Evolutionary conservation across 805 yeast genomes (phyloP).

Genomic region (Monosporozyma unispora): DNA sequence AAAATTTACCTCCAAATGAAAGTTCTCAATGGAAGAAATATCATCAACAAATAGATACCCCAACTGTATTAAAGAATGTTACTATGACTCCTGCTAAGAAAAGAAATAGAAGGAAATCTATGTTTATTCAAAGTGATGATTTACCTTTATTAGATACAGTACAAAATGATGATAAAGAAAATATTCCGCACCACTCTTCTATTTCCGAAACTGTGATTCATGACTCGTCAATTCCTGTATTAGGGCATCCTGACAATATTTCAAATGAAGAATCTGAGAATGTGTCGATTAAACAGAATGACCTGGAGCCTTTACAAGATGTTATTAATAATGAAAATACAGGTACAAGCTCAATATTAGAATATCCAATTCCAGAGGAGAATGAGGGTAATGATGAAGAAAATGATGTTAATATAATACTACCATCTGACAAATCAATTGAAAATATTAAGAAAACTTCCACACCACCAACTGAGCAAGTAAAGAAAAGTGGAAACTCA

Average conservation of each 20-base stretch:
- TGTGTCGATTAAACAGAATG: not conserved
- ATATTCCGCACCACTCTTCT: not conserved
- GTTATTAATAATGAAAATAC: not conserved
- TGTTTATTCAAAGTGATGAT: constrained; percentile 29
- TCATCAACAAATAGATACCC: not conserved
- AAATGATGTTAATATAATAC: constrained; percentile 21
- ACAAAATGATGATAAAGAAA: constrained; percentile 6
- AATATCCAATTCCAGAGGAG: constrained; percentile 29
- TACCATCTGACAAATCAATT: not conserved
- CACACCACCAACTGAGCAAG: not conserved
- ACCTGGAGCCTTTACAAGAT: not conserved
- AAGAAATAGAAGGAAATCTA: constrained; percentile 33
- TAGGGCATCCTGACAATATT: not conserved
- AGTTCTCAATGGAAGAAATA: not conserved
- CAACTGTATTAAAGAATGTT: not conserved
- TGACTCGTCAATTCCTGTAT: not conserved
- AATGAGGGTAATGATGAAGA: constrained; percentile 6
- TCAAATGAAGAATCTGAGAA: not conserved
- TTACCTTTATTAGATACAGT: constrained; percentile 4
- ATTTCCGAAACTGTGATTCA: not conserved
- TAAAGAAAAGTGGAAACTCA: not conserved
- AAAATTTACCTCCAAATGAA: constrained; percentile 28
- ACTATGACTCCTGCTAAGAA: not conserved
- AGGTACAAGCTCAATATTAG: constrained; percentile 23
- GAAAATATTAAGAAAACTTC: not conserved